Evolutionary conservation across 257 asterid genomes (phyloP).

Genomic region (Solanum okadae): DNA sequence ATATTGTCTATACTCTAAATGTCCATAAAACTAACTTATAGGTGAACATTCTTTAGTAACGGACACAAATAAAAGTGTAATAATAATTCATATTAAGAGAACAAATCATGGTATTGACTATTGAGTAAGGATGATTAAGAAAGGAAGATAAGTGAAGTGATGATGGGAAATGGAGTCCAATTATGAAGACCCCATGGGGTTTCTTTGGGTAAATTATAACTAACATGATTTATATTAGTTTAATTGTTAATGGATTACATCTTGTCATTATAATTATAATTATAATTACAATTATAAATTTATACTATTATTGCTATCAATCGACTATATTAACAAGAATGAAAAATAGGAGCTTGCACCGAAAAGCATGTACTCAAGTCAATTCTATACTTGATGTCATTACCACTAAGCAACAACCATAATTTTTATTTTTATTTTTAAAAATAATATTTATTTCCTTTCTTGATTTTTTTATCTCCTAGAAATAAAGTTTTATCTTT

Average conservation of each 20-base stretch:
- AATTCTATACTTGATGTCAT: background rate
- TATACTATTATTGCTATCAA: background rate
- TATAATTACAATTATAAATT: background rate
- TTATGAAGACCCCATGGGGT: background rate
- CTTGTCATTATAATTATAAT: background rate
- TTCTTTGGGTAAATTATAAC: background rate
- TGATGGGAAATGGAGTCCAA: conserved; percentile 1
- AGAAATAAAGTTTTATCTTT: background rate
- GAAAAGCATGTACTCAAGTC: background rate
- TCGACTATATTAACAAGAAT: background rate
- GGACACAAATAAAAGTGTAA: background rate
- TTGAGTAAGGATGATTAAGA: background rate
- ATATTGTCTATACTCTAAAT: background rate
- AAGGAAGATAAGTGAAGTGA: background rate
- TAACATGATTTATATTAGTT: background rate
- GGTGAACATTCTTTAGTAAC: background rate
- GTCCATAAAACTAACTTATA: background rate
- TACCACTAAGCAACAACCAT: background rate
- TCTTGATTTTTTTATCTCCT: background rate
- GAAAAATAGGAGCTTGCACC: background rate
- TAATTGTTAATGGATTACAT: background rate
- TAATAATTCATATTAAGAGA: background rate
- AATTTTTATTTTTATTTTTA: background rate
- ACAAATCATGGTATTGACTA: background rate
- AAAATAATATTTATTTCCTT: background rate